Evolutionary conservation across 208 protist species (phyloP), one percentile per base, ranked within the genome.

Genomic region (Trypanosoma lewisi): DNA sequence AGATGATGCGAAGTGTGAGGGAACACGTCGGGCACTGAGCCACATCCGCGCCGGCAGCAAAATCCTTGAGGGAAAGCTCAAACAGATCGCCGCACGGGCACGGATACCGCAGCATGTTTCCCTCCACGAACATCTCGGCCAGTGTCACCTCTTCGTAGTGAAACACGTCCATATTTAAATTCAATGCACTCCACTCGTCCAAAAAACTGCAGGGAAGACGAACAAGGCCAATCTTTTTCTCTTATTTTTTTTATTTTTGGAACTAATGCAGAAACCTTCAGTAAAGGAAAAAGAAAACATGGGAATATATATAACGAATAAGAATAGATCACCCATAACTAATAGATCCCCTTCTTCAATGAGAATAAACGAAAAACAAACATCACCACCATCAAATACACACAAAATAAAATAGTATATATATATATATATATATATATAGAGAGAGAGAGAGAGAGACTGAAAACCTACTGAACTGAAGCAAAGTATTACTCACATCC

Each of bases 51-150:
- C 91, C 91, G 31, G 68, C 57, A 2, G 79, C 62, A 68, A 96
- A 91, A 28, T 94, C 87, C 5, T 78, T 69, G 1, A 96, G 61
- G 3, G 72, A 59, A 27, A 97, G 84, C 59, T 94, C 86, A 56
- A 97, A 97, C 21, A 94, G 68, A 61, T 97, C 93, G 8, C 93
- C 93, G 56, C 93, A 97, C 5, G 93, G 93, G 67, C 93, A 97
- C 0, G 93, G 90, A 52, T 90, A 97, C 27, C 75, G 78, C 48
- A 97, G 75, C 42, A 75, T 67, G 12, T 64, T 75, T 55, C 81
- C 79, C 41, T 96, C 88, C 16, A 93, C 51, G 42, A 57, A 74
- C 85, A 97, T 93, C 34, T 96, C 87, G 19, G 58, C 71, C 53
- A 97, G 75, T 37, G 60, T 28, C 17, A 97, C 89, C 59, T 96